These are phyloP conservation scores for Microbotryum violaceum DNA, from an alignment of 1,284 basidiomycete genomes.

Conservation along the genomic window DNA sequence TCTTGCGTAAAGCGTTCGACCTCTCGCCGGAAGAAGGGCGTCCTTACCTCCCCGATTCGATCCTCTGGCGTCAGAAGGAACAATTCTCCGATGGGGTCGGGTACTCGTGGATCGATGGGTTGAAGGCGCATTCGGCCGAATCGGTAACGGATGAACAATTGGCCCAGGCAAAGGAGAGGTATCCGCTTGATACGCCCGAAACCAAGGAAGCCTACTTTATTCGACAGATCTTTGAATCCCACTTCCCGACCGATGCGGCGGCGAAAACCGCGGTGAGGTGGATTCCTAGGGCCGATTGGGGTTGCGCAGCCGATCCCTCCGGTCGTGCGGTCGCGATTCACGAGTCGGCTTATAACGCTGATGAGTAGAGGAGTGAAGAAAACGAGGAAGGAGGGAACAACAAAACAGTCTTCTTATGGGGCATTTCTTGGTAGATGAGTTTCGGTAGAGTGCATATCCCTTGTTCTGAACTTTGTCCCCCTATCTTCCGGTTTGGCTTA, in stretches of 20 bases:
- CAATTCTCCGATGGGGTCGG: conserved; percentile 98
- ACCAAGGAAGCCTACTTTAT: conserved; percentile 98
- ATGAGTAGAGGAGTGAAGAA: background rate
- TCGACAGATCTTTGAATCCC: conserved; percentile 84
- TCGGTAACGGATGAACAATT: conserved; percentile 76
- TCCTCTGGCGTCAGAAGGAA: conserved; percentile 99
- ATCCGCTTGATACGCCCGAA: conserved; percentile 75
- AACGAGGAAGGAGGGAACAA: background rate
- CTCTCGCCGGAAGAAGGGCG: conserved; percentile 71
- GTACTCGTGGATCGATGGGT: conserved; percentile 99
- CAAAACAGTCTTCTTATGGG: background rate
- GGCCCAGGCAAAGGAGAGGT: conserved; percentile 64
- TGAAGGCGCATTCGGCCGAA: conserved; percentile 78
- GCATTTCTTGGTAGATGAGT: background rate
- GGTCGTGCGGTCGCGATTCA: conserved; percentile 93
- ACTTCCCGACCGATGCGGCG: conserved; percentile 66
- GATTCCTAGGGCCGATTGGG: conserved; percentile 67
- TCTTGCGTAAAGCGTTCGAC: conserved; percentile 96
- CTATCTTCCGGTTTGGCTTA: background rate
- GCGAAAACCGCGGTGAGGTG: conserved; percentile 85
- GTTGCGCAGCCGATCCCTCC: conserved; percentile 87
- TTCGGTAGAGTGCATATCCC: background rate
- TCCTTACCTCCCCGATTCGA: conserved; percentile 86
- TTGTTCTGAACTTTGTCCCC: background rate
- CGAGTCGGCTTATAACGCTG: conserved; percentile 66